Base-by-base conservation (phyloP, 2,329 filamentous ascomycete species). In the Diaporthe vexans region DNA sequence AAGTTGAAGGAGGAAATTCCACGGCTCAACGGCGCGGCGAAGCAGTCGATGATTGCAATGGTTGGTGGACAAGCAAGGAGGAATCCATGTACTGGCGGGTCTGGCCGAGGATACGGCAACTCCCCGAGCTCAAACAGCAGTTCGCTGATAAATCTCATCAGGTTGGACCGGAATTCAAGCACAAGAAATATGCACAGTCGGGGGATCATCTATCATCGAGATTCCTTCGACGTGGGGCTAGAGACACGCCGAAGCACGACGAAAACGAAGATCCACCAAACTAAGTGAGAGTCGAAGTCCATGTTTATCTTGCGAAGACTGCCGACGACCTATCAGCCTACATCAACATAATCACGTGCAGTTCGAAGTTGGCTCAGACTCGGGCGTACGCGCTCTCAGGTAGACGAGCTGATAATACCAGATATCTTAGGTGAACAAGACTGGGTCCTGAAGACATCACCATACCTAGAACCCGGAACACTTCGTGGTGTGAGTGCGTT, bases 81-180 rank as follows among this genome's bases (percentile, higher is more conserved):
- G 13, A 67, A 33, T 17, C 24, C 26, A 51, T 33, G 37, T 19
- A 24, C 58, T 65, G 61, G 61, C 40, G 48, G 43, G 24, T 51
- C 13, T 24, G 21, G 29, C 63, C 46, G 26, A 37, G 63, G 29
- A 24, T 24, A 24, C 46, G 46, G 29, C 35, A 13, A 24, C 21
- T 51, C 48, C 29, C 63, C 29, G 33, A 67, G 46, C 29, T 24
- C 46, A 67, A n/a, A 67, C 61, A 37, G 46, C 21, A 67, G 21
- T 52, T 67, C 5, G 26, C 63, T 67, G 63, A 67, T 52, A 19
- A 48, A 35, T 67, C 26, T 37, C 43, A 37, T 26, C 21, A 67
- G 29, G 21, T 43, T 21, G 35, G 46, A 37, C 46, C 29, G 9
- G 24, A 33, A 52, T 37, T 52, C 46, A 37, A 35, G 46, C 46